These are phyloP conservation scores for Triadica sebifera DNA, from an alignment of 345 rosid species.

Conservation along the genomic window DNA sequence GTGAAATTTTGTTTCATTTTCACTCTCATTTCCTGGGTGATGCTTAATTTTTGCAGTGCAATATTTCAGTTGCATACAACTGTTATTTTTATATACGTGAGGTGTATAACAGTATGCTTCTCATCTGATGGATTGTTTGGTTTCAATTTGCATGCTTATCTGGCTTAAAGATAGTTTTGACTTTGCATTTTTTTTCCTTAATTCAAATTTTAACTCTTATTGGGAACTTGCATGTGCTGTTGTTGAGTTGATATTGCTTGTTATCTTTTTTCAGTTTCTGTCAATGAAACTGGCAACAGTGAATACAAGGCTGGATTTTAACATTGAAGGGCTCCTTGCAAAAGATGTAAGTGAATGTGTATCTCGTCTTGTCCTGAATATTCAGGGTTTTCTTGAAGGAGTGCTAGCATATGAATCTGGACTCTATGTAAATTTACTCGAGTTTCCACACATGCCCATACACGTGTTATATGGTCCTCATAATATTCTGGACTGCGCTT, in stretches of 20 bases:
- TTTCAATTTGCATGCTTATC: background rate
- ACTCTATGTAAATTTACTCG: background rate
- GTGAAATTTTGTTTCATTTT: constrained; percentile 1
- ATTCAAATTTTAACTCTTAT: background rate
- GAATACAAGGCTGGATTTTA: constrained; percentile 77
- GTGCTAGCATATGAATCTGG: background rate
- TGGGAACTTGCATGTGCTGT: background rate
- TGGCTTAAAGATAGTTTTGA: background rate
- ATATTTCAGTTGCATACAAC: constrained; percentile 1
- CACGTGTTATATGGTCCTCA: background rate
- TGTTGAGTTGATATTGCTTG: constrained; percentile 16
- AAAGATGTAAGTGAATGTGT: constrained; percentile 68
- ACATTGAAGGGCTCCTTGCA: constrained; percentile 75
- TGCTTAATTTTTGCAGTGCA: background rate
- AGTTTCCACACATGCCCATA: background rate
- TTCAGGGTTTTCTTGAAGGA: background rate
- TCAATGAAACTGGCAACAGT: constrained; percentile 99
- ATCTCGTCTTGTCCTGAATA: background rate
- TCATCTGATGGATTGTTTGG: background rate
- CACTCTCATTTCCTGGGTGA: background rate
- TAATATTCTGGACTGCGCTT: background rate
- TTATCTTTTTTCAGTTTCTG: constrained; percentile 54
- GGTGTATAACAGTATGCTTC: background rate
- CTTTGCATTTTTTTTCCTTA: background rate
- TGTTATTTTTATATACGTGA: background rate